phyloP scores from a whole-genome alignment of 1,284 basidiomycete genomes.

The Trichosporon ovoides region DNA sequence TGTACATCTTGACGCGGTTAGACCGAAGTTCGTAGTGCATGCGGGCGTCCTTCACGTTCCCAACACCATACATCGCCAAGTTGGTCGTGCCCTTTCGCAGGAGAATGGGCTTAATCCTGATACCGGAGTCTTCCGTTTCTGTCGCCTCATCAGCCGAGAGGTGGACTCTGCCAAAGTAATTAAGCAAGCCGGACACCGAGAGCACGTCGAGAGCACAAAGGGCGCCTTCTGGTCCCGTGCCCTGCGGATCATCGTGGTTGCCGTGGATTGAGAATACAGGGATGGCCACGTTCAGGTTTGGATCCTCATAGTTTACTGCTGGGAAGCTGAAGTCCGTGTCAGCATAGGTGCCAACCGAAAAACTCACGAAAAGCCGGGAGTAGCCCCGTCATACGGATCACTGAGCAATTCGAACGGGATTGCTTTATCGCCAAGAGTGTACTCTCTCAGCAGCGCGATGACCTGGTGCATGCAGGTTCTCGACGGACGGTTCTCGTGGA shows the following conservation, averaged over 20 bases:
- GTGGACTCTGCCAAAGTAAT: constrained; percentile 89
- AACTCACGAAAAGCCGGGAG: constrained; percentile 73
- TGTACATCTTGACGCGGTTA: constrained; percentile 91
- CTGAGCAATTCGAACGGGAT: constrained; percentile 83
- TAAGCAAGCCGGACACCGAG: constrained; percentile 86
- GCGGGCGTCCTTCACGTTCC: constrained; percentile 91
- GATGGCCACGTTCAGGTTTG: constrained; percentile 87
- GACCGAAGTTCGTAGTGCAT: constrained; percentile 94
- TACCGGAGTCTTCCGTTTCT: constrained; percentile 54
- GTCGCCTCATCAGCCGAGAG: constrained; percentile 56
- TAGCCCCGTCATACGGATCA: constrained; percentile 83
- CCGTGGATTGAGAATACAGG: constrained; percentile 99
- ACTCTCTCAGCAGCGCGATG: constrained; percentile 83
- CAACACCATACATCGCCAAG: constrained; percentile 88
- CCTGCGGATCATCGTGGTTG: constrained; percentile 98
- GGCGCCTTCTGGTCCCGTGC: constrained; percentile 87
- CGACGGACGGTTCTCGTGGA: constrained; percentile 95
- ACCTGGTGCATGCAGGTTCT: constrained; percentile 82
- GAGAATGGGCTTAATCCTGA: constrained; percentile 82
- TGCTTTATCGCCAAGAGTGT: constrained; percentile 80
- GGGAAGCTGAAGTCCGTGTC: constrained; percentile 64
- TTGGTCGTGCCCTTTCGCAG: constrained; percentile 81
- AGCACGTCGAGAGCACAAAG: constrained; percentile 92
- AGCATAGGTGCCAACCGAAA: not conserved
- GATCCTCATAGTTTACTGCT: constrained; percentile 94